Conservation (phyloP, 139 green algal genomes). For the Pedinophyceae sp. region DNA sequence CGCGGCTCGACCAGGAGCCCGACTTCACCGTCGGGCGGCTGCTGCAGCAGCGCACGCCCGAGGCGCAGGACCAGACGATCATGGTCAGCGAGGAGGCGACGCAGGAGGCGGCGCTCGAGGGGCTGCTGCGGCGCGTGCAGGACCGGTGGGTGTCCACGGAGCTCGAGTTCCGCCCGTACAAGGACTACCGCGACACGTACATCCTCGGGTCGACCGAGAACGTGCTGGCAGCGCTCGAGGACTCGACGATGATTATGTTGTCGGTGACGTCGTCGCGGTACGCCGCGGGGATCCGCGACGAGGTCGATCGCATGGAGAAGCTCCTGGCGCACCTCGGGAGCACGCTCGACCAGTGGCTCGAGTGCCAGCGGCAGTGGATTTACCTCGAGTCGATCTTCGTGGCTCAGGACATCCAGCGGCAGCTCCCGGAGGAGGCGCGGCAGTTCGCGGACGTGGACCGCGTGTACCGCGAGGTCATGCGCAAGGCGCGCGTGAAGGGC, state of each 20-base stretch:
- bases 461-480: slow-evolving; percentile 3
- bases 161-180: not conserved
- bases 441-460: slow-evolving; percentile 11
- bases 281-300: slow-evolving; percentile 11
- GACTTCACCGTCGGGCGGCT: slow-evolving; percentile 5
- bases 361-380: slow-evolving; percentile 11
- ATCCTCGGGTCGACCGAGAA: slow-evolving; percentile 8
- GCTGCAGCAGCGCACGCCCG: not conserved
- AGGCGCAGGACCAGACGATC: slow-evolving; percentile 3
- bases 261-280: slow-evolving; percentile 1
- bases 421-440: slow-evolving; percentile 8
- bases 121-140: slow-evolving; percentile 8
- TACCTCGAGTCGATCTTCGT: slow-evolving; percentile 10
- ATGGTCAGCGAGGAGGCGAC: slow-evolving; percentile 2
- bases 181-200: slow-evolving; percentile 5
- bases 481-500: not conserved
- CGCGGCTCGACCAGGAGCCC: not conserved
- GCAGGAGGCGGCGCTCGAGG: slow-evolving; percentile 11
- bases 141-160: not conserved
- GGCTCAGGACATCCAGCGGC: slow-evolving; percentile 11
- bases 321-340: slow-evolving; percentile 45
- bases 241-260: slow-evolving; percentile 7
- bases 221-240: slow-evolving; percentile 5
- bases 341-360: slow-evolving; percentile 49
- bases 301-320: slow-evolving; percentile 17